Base-by-base conservation (phyloP, 768 basidiomycete genomes). In the Kwoniella botswanensis region DNA sequence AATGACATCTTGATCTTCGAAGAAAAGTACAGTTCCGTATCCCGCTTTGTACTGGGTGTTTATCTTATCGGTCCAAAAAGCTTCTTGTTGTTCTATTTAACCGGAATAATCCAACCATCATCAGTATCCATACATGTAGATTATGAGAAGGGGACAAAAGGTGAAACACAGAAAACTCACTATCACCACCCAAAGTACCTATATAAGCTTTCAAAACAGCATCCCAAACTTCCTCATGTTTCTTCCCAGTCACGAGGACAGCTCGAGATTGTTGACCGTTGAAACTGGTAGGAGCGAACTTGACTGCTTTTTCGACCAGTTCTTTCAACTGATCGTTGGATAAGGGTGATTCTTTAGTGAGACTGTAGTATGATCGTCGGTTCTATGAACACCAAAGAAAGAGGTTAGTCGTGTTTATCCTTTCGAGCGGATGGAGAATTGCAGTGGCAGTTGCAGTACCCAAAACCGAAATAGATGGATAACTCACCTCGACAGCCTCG, bases 1-100 rank as follows among this genome's bases (percentile, higher is more conserved):
- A 64, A 83, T 55, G 17, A 78, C 80, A 43, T 76, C 75, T 62
- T 83, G 72, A 71, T 85, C 85, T 44, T 83, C 82, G 65, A 84
- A 84, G 75, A 85, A 79, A 29, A 84, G 66, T 63, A 85, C 79
- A 24, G 85, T 84, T 29, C 85, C 85, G 68, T 81, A 76, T 6
- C 78, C 83, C 12, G 73, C 67, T 57, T 74, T 68, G 68, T 81
- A 83, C 11, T 71, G 66, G 67, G 22, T 68, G 46, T 74, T 71
- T 54, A 82, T 69, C 59, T 79, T 78, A 63, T 70, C 59, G 26
- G 73, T 71, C 72, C 68, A 70, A 60, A 63, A 63, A 5, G 29
- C 61, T 52, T 67, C 65, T 56, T 70, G 64, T 13, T 63, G 65
- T 65, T 70, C 72, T 74, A 43, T 21, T 21, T 7, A 42, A 65